Base-by-base conservation (phyloP, 306 rosid genomes). In the Gastrolobium bilobum region DNA sequence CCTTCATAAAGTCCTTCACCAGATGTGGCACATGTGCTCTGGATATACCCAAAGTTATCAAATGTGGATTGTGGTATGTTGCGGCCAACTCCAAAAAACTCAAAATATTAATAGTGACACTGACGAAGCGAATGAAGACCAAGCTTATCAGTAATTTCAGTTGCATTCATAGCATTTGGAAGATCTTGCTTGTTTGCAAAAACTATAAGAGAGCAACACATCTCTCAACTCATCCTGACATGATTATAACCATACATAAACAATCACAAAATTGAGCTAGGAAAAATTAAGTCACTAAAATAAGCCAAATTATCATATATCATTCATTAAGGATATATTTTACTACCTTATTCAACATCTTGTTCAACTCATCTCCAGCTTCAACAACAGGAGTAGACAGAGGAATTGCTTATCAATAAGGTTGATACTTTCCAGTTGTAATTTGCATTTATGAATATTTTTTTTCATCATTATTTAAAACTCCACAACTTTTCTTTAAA, bases 171-270 rank as follows among this genome's bases (percentile, higher is more conserved):
- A 81, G 97, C 97, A 83, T 92, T 92, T 37, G 97, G 97, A 83
- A 92, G 97, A 92, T 92, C 97, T 87, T 92, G 97, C 75, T 92
- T 92, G 86, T 92, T 92, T 10, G 95, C 97, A 77, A 92, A 92
- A 74, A 92, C 97, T 56, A 92, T 90, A 69, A 92, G 89, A 80
- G 26, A 20, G 26, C 26, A 20, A 92, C 97, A 0, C 97, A 68
- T 92, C 97, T 84, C 95, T 88, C 80, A 92, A 87, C 84, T 92
- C 97, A 83, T 92, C 97, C 97, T 92, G 76, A 60, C 4, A 79
- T 64, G 9, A 34, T 73, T 71, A 78, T 7, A 56, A 29, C 9
- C 52, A 63, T 31, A 13, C 48, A 73, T 72, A 31, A 60, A 2
- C 26, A 65, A 50, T 39, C 34, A 80, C 4, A 10, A 53, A 10